Evolutionary conservation across 352 stramenopile genomes (phyloP).

Genomic region (Phytophthora pisi): DNA sequence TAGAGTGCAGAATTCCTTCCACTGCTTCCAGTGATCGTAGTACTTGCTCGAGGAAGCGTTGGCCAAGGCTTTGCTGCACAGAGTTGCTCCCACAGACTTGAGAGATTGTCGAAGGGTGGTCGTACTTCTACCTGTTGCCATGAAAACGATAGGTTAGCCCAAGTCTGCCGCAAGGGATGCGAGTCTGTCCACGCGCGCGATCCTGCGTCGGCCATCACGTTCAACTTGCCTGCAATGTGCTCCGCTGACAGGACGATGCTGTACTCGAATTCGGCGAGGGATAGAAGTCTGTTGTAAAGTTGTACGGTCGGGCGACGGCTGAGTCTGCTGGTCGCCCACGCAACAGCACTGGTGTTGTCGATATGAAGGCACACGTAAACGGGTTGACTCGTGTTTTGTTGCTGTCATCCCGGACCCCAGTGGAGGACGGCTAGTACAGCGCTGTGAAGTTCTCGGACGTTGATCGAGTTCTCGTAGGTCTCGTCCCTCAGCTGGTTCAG

Average conservation of each 20-base stretch:
- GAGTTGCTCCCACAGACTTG: not conserved
- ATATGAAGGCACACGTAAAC: slow-evolving; percentile 13
- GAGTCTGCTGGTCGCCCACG: not conserved
- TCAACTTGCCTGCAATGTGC: slow-evolving; percentile 25
- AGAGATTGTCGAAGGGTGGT: not conserved
- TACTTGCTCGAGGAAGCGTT: not conserved
- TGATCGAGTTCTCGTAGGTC: too few species aligned
- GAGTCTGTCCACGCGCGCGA: not conserved
- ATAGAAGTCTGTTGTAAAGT: slow-evolving; percentile 22
- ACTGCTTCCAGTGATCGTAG: too few species aligned
- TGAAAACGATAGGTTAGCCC: not conserved
- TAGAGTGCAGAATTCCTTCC: too few species aligned
- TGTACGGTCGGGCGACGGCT: slow-evolving; percentile 1
- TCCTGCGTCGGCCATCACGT: slow-evolving; percentile 19
- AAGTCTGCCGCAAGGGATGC: not conserved
- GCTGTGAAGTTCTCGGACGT: slow-evolving; percentile 17
- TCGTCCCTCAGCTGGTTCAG: not conserved
- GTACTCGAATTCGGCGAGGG: slow-evolving; percentile 21
- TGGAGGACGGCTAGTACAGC: slow-evolving; percentile 6
- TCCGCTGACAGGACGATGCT: slow-evolving; percentile 14
- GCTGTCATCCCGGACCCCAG: too few species aligned
- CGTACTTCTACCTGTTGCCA: not conserved
- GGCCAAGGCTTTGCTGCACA: not conserved
- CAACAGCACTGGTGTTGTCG: slow-evolving; percentile 26
- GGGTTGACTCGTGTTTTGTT: too few species aligned